Base-by-base conservation (phyloP, 1,139 yeast species). In the Candida sp. region DNA sequence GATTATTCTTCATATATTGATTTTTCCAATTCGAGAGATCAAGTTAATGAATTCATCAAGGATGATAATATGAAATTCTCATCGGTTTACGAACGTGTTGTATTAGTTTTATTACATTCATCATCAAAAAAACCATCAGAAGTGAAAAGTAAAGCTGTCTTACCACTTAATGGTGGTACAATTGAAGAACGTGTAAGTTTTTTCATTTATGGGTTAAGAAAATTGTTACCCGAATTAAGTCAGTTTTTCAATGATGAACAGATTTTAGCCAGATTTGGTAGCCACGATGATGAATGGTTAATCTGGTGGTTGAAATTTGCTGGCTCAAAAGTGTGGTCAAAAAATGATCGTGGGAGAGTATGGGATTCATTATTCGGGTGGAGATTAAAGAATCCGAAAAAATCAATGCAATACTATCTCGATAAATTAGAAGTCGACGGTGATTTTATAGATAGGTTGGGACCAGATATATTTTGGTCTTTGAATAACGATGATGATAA, bases 271-370 rank as follows among this genome's bases (percentile, higher is more conserved):
- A 77, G 82, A 38, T 70, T 78, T 50, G 84, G 83, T 35, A 69
- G 79, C 40, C 75, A 79, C 44, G 91, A 88, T 53, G 95, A 87
- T 54, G 95, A 87, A 57, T 91, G 97, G 97, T 70, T 90, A 33
- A 75, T 88, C 33, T 91, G 97, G 96, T 91, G 97, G 97, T 70
- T 90, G 50, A 88, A 90, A 58, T 90, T 88, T 75, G 80, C 88
- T 57, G 97, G 97, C n/a, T 79, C 95, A 9, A 87, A 87, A 62
- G 91, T 86, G 6, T 83, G 95, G 81, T 84, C 91, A 42, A 76
- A 84, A 49, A 75, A 76, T 49, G 97, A 89, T 62, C 68, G 97
- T 43, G 97, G 95, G 4, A 73, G 97, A 49, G 74, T 89, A 15
- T 91, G 97, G 97, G 98, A 91, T 66, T 67, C 82, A 54, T 64